A percentile compares a stretch with the other conserved stretches of the same genome.
Evolutionary conservation across 1,284 basidiomycete species (phyloP).

Genomic region (Dichomitus squalens): DNA sequence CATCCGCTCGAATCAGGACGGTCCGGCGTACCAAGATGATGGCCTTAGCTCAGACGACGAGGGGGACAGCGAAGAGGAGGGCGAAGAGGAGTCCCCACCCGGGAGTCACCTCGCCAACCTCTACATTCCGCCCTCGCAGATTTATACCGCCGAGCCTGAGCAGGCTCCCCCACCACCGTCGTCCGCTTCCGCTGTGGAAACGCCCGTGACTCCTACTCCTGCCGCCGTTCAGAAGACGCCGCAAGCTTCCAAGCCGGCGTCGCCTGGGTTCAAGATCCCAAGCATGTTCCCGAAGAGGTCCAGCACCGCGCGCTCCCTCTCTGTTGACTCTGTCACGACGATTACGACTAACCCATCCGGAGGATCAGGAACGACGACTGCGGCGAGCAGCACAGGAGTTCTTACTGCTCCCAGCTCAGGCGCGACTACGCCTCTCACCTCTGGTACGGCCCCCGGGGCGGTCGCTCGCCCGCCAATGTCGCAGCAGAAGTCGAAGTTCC

Average conservation of each 20-base stretch:
- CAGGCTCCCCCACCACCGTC: conserved; percentile 15
- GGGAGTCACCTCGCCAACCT: conserved; percentile 18
- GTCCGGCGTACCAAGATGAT: conserved; percentile 72
- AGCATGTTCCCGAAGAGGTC: conserved; percentile 42
- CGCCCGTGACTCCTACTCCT: conserved; percentile 25
- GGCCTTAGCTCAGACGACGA: conserved; percentile 69
- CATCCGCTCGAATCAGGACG: conserved; percentile 64
- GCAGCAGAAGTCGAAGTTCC: conserved; percentile 27
- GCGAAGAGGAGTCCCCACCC: conserved; percentile 38
- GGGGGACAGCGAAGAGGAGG: conserved; percentile 38
- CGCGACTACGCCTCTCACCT: conserved; percentile 15
- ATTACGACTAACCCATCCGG: conserved; percentile 10
- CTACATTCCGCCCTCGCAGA: conserved; percentile 20
- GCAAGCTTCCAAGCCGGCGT: conserved; percentile 28
- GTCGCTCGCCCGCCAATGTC: conserved; percentile 10
- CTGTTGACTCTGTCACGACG: conserved; percentile 31
- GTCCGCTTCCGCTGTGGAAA: conserved; percentile 15
- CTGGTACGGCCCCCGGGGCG: neutral
- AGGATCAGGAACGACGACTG: conserved; percentile 3
- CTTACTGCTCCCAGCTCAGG: conserved; percentile 14
- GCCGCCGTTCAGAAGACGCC: conserved; percentile 26
- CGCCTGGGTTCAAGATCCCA: conserved; percentile 34
- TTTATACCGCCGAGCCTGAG: conserved; percentile 9
- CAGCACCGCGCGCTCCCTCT: conserved; percentile 33
- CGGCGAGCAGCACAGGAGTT: conserved; percentile 6